Evolutionary conservation across 306 rosid species (phyloP).

Genomic region (Casuarina glauca): DNA sequence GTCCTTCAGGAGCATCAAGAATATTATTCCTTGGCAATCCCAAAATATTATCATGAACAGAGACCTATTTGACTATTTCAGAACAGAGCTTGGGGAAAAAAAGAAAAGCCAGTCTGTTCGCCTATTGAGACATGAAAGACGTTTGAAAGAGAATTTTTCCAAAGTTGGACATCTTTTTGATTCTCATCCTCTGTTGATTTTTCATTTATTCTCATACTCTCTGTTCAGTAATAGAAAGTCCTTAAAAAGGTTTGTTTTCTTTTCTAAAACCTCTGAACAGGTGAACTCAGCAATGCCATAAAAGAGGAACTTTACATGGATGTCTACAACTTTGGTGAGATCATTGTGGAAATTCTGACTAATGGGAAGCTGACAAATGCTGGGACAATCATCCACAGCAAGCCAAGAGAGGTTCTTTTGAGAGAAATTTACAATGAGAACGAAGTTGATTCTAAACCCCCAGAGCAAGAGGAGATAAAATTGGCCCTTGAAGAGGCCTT

Average conservation of each 20-base stretch:
- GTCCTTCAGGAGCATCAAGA: neutral
- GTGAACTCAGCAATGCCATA: constrained; percentile 46
- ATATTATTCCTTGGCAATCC: constrained; percentile 4
- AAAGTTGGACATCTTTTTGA: neutral
- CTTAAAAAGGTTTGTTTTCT: neutral
- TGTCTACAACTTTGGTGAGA: constrained; percentile 73
- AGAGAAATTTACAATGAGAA: constrained; percentile 64
- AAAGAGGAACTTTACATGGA: constrained; percentile 72
- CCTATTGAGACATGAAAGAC: constrained; percentile 11
- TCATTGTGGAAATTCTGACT: constrained; percentile 60
- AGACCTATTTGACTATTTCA: neutral
- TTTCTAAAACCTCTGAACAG: constrained; percentile 28
- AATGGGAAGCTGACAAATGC: constrained; percentile 59
- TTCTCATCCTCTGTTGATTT: neutral
- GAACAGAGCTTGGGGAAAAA: neutral
- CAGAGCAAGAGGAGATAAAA: constrained; percentile 56
- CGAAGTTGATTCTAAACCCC: constrained; percentile 43
- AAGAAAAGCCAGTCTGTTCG: neutral
- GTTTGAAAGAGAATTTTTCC: neutral
- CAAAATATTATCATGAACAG: constrained; percentile 4
- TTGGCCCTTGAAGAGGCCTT: constrained; percentile 65
- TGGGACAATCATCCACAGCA: constrained; percentile 54
- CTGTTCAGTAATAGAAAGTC: constrained; percentile 13
- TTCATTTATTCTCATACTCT: constrained; percentile 10
- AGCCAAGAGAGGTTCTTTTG: constrained; percentile 52